phyloP scores from a whole-genome alignment of 208 protist genomes.

The Giardia muris region DNA sequence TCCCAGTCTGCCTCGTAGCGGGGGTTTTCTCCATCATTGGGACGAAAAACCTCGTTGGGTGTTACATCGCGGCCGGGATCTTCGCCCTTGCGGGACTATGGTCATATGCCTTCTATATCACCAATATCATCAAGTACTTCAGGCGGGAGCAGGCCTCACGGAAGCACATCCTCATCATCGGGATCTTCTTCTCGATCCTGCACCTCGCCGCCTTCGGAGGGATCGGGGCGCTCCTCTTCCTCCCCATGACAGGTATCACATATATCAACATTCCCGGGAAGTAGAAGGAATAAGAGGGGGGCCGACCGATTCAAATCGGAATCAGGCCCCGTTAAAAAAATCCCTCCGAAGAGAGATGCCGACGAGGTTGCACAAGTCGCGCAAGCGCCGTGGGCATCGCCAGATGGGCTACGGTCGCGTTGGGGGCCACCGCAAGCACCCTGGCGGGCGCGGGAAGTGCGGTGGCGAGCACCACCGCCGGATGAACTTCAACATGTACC shows the following conservation, averaged over 20 bases:
- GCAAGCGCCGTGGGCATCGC: not conserved
- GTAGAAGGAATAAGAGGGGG: too few species aligned
- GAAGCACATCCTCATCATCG: not conserved
- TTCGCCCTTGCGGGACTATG: not conserved
- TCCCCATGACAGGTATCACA: too few species aligned
- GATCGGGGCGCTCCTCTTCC: too few species aligned
- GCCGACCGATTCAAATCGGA: too few species aligned
- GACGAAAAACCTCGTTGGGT: not conserved
- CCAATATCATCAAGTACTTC: not conserved
- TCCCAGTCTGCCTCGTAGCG: not conserved
- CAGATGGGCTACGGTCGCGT: constrained; percentile 25
- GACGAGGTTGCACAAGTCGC: not conserved
- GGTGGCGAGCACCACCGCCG: constrained; percentile 96
- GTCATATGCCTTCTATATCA: not conserved
- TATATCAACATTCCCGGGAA: too few species aligned
- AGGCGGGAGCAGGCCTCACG: not conserved
- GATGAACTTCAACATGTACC: constrained; percentile 87
- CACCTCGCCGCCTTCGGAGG: not conserved
- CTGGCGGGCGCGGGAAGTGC: constrained; percentile 97
- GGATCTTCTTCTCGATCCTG: not conserved
- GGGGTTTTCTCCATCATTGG: not conserved
- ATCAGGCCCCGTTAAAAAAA: too few species aligned
- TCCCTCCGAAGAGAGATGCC: too few species aligned
- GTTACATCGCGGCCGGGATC: not conserved
- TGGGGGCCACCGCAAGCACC: constrained; percentile 97